Evolutionary conservation across 306 rosid species (phyloP), one percentile per base, ranked within the genome.

Genomic region (Cucurbita maxima): DNA sequence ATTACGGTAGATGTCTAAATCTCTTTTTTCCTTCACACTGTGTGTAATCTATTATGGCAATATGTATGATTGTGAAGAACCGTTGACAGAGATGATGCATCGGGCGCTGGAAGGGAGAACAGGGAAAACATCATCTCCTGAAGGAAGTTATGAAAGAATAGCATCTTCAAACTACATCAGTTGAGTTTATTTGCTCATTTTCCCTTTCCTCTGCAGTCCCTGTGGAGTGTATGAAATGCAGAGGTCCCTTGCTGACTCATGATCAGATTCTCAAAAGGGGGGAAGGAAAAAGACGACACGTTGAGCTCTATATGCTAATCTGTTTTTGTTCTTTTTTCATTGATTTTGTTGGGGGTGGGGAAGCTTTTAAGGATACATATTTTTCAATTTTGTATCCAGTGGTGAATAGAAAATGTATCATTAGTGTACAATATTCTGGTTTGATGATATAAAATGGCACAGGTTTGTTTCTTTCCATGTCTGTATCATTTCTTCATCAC

Each of bases 1-100:
- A 53, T 78, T 86, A 19, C 79, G 86, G 83, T 88, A 83, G 84
- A 22, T 47, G 47, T 56, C 10, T 14, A 7, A 20, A 9, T 25
- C 44, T 75, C 20, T 0, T 50, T 44, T 38, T n/a, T 1, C 30
- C 68, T 19, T 58, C 44, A 40, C 15, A 6, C 52, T 6, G 13
- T 5, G 64, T 10, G 25, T 58, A 12, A 6, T 75, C 37, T 15
- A 22, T 34, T 16, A 47, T 8, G 16, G 41, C 7, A 50, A 25
- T 22, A 14, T 30, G 45, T 30, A 34, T 72, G 51, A 72, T 76
- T 66, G 57, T 11, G 48, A 8, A 48, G 50, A 34, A 69, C 25
- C 9, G 5, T 74, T 9, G 81, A 81, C 96, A 95, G 99, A 88
- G 87, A 89, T 84, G 91, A 89, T 87, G 96, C 91, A 92, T 51